Evolutionary conservation across 2,329 filamentous ascomycete species (phyloP), one percentile per base, ranked within the genome.

Genomic region (Alternaria sp.): DNA sequence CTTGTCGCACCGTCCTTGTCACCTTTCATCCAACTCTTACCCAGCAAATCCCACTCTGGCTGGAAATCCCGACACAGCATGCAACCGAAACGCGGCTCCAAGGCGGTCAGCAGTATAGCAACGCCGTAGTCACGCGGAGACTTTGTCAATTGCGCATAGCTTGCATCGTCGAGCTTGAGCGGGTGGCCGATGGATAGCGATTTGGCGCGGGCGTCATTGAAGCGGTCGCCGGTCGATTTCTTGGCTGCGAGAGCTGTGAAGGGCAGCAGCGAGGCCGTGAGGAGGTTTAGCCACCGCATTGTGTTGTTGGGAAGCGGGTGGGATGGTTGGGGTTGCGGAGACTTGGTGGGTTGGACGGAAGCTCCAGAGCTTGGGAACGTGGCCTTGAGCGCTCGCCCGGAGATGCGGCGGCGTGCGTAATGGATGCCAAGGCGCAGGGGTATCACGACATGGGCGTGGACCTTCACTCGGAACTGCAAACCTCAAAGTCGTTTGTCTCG

Each of bases 11-110:
- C 90, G 60, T 87, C 83, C 82, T 90, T 92, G 79, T 97, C 92
- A 8, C 92, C 93, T 78, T 91, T 93, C 64, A 85, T 85, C 95
- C 95, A 99, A 81, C 92, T 95, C 79, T 89, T 92, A 55, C 87
- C 88, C 56, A 99, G 82, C 55, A 98, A 80, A 57, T 96, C 92
- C 91, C 93, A 99, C 81, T 99, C 95, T 2, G 94, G 91, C 78
- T 97, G 92, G 79, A 99, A 97, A 54, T 97, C 92, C 54, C 89
- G 87, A 80, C 95, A 99, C 50, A 98, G 84, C 67, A 89, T 84
- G 78, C 95, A 99, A 62, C 91, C 92, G 76, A 92, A 97, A 60
- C 92, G 88, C 32, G 89, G 75, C 68, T 97, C 94, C 73, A 94
- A 81, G 38, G 95, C 95, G 1, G 95, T 99, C 67, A 99, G 83